These are phyloP conservation scores for Lepidium aucheri DNA, from an alignment of 345 rosid species.

Conservation along the genomic window DNA sequence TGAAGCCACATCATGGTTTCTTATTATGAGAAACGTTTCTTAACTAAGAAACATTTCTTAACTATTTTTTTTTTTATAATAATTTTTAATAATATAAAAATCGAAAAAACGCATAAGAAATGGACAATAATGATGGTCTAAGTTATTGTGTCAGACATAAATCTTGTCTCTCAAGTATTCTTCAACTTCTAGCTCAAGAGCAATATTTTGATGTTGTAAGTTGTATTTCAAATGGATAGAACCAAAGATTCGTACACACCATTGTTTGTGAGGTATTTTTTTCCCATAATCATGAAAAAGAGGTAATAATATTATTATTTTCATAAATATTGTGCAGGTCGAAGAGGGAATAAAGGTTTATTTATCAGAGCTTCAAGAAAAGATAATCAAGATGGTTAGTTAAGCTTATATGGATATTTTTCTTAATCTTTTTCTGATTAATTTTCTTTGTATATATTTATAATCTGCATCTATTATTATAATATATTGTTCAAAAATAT, in stretches of 20 bases:
- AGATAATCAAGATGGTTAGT: not conserved
- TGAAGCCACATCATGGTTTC: too few relatives aligned
- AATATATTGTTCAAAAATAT: too few relatives aligned
- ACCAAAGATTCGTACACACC: conserved; percentile 14
- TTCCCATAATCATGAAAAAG: not conserved
- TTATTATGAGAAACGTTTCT: too few relatives aligned
- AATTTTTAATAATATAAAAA: too few relatives aligned
- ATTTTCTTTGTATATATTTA: too few relatives aligned
- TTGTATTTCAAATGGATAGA: conserved; percentile 7
- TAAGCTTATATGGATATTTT: too few relatives aligned
- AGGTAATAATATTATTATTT: not conserved
- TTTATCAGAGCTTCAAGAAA: conserved; percentile 4
- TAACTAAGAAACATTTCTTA: too few relatives aligned
- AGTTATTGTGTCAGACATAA: conserved; percentile 14
- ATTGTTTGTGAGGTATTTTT: conserved; percentile 14
- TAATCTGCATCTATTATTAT: too few relatives aligned
- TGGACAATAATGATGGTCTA: too few relatives aligned
- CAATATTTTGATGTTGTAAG: conserved; percentile 17
- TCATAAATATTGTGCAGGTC: conserved; percentile 6
- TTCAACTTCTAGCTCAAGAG: conserved; percentile 13
- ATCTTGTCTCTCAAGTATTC: conserved; percentile 13
- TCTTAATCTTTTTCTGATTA: too few relatives aligned
- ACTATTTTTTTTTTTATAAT: too few relatives aligned
- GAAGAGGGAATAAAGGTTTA: conserved; percentile 3
- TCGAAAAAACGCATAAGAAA: too few relatives aligned